Evolutionary conservation across 1,139 yeast species (phyloP), one percentile per base, ranked within the genome.

Genomic region (Debaryomyces udenii): DNA sequence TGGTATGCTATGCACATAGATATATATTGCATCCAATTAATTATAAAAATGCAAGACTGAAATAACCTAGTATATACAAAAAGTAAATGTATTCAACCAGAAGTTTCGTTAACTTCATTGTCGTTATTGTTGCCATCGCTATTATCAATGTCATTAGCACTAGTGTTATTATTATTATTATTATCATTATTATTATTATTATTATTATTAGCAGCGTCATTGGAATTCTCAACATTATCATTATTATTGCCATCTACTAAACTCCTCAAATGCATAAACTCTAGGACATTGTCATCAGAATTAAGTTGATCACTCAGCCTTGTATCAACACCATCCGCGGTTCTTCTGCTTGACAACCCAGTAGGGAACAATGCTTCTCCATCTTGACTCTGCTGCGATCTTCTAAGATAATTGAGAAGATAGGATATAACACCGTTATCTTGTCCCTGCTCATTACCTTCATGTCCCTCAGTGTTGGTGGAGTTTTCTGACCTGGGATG

Each of bases 341-440:
- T 74, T 51, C 85, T 61, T 50, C 79, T 65, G 48, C 83, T 78
- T 2, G 74, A 61, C 15, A 80, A 76, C 0, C 83, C 83, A 3
- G 70, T 53, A 0, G 78, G 76, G 48, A 75, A 76, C 42, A 72
- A 49, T 2, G 65, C 52, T 20, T 57, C 54, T 9, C 42, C n/a
- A 35, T 37, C 22, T 31, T 41, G 15, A 38, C 26, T 29, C 34
- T 24, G 48, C 37, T 30, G 44, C 35, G 48, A 50, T 40, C 62
- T 48, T 27, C 59, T 49, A 24, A 59, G 47, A 43, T 58, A 62
- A 15, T 62, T 55, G 29, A 64, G 47, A 14, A 64, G 52, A 46
- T 59, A 57, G 5, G 66, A 51, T 20, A 64, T 52, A 2, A 56
- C 57, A 27, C 55, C 47, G 35, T 29, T 36, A 13, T 32, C 30